Conservation (phyloP, 1,284 basidiomycete species). For the Rhodotorula sp. region DNA sequence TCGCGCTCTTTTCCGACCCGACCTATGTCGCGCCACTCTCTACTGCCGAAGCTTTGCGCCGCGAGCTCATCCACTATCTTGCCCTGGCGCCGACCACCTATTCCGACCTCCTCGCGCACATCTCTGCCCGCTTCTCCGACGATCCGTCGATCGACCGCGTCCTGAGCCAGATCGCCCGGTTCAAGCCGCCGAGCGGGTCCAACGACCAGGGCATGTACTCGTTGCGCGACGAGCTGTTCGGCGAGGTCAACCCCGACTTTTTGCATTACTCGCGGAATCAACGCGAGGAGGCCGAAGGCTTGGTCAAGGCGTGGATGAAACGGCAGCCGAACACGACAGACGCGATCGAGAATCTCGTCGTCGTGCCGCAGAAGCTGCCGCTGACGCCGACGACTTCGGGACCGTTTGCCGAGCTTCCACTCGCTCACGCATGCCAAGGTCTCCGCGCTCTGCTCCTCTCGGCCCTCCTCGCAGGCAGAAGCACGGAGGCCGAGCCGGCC, state of each 20-base stretch:
- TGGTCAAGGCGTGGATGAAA: constrained; percentile 67
- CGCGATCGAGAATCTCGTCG: constrained; percentile 52
- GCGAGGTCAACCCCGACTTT: constrained; percentile 93
- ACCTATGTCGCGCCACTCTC: constrained; percentile 70
- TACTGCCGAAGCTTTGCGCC: constrained; percentile 65
- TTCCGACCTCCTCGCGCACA: constrained; percentile 85
- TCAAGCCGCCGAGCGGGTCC: constrained; percentile 68
- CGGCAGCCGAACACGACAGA: constrained; percentile 55
- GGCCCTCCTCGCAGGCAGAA: constrained; percentile 59
- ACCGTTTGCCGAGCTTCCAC: constrained; percentile 63
- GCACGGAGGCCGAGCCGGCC: neutral
- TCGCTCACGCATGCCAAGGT: constrained; percentile 64
- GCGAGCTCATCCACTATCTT: constrained; percentile 88
- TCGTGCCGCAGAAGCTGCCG: constrained; percentile 68
- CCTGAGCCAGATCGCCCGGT: constrained; percentile 74
- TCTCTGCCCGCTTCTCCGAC: constrained; percentile 85
- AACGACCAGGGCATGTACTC: constrained; percentile 83
- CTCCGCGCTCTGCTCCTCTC: constrained; percentile 75
- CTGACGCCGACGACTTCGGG: constrained; percentile 57
- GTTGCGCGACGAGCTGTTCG: constrained; percentile 75
- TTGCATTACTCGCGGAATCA: constrained; percentile 94
- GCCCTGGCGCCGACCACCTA: constrained; percentile 84
- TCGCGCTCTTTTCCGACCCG: constrained; percentile 81
- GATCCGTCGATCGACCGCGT: constrained; percentile 80
- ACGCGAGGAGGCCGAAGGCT: constrained; percentile 85